A percentile compares a stretch with the other conserved stretches of the same genome.
Evolutionary conservation across 140 eudicot genomes (phyloP).

Genomic region (Ambrosia hybrid): DNA sequence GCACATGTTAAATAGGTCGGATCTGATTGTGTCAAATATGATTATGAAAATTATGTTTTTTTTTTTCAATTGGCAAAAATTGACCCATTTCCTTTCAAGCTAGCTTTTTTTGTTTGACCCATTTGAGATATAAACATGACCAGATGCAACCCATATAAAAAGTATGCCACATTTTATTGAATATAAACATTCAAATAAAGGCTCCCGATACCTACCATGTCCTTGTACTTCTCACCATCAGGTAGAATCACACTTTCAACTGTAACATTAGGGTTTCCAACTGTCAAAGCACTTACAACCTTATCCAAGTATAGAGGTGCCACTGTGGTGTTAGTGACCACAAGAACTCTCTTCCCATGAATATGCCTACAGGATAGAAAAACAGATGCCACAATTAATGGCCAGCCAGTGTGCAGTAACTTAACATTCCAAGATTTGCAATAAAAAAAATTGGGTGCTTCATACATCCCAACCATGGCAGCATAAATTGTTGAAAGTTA

Average conservation of each 20-base stretch:
- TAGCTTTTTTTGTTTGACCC: background rate
- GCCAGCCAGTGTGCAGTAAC: background rate
- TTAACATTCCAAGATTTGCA: background rate
- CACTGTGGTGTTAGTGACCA: constrained; percentile 89
- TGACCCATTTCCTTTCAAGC: background rate
- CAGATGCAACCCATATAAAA: background rate
- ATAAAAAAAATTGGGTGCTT: background rate
- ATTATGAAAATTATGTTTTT: background rate
- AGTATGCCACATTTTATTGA: background rate
- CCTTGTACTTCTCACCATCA: constrained; percentile 89
- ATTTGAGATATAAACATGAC: background rate
- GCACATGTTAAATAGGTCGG: background rate
- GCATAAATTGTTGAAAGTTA: background rate
- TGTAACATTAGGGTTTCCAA: constrained; percentile 77
- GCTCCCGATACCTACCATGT: constrained; percentile 57
- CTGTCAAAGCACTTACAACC: constrained; percentile 71
- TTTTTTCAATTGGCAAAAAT: background rate
- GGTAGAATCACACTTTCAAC: constrained; percentile 90
- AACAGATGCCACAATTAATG: background rate
- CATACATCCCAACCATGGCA: background rate
- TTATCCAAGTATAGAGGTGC: constrained; percentile 91
- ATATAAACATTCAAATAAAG: background rate
- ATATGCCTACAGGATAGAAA: constrained; percentile 54
- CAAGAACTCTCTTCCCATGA: constrained; percentile 93
- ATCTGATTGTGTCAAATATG: background rate